Evolutionary conservation across 169 alveolate genomes (phyloP), one percentile per base, ranked within the genome.

Genomic region (Theileria orientalis): DNA sequence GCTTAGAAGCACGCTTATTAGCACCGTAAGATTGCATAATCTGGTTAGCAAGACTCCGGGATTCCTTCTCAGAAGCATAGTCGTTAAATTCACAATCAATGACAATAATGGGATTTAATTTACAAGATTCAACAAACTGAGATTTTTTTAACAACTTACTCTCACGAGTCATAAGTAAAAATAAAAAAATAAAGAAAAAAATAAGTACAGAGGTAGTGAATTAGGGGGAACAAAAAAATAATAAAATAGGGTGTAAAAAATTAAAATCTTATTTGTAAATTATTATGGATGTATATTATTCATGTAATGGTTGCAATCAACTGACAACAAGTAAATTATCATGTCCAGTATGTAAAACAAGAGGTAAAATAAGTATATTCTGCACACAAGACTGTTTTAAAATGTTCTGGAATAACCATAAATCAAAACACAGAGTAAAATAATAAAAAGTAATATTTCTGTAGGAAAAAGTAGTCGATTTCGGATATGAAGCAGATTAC

Each of bases 341-440:
- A 44, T 88, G 93, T 40, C 93, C 93, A 14, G 76, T 88, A 42
- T 88, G 93, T 41, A 57, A 73, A 69, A 66, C 69, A 27, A 66
- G 66, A 51, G 84, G 82, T 30, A 63, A 68, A 11, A 83, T 86
- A 11, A 78, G 96, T 56, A 94, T 87, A 85, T 98, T 98, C 87
- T 97, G 99, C 79, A 82, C 90, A 25, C 97, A 98, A 84, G 97
- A 85, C 14, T 98, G 99, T 70, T 98, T 97, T 75, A 94, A 94
- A 66, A 73, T 72, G 33, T 92, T 83, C 68, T 98, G 99, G 99
- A 72, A 84, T 32, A 83, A 85, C 47, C 99, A 96, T 91, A 92
- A 92, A 77, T 76, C 82, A 30, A 75, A 80, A 23, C 99, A 97
- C 59, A 51, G 72, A 91, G 91, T 35, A 91, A 74, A 69, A 85